Percentiles rank a stretch among this genome's conserved stretches.
phyloP scores from a whole-genome alignment of 768 basidiomycete genomes.

The Megacollybia marginata region DNA sequence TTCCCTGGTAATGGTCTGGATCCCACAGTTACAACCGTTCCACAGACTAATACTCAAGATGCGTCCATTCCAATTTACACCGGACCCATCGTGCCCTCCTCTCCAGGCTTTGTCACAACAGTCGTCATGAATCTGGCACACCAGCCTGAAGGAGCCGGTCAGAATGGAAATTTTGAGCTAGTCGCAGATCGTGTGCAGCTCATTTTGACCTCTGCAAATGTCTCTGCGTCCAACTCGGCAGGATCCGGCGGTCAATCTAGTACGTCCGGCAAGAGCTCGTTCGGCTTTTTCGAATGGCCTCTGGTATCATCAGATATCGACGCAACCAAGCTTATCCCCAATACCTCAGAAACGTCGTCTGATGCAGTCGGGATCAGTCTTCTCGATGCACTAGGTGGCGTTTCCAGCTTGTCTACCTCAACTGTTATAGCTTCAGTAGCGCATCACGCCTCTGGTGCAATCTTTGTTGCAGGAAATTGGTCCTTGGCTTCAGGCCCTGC shows the following conservation, averaged over 20 bases:
- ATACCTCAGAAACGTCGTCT: conserved; percentile 60
- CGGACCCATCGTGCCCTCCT: conserved; percentile 75
- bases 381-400: conserved; percentile 51
- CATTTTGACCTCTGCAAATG: conserved; percentile 56
- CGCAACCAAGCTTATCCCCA: conserved; percentile 56
- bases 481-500: conserved; percentile 47
- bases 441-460: conserved; percentile 55
- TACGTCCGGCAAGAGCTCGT: conserved; percentile 38
- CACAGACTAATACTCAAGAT: conserved; percentile 66
- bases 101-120: conserved; percentile 63
- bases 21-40: conserved; percentile 63
- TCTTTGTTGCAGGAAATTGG: conserved; percentile 79
- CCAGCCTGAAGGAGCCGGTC: conserved; percentile 53
- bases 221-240: conserved; percentile 21
- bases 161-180: conserved; percentile 65
- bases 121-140: conserved; percentile 70
- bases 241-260: conserved; percentile 23
- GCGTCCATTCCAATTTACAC: conserved; percentile 59
- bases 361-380: conserved; percentile 59
- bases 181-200: conserved; percentile 87
- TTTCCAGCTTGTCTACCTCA: conserved; percentile 25
- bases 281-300: conserved; percentile 91
- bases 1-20: conserved; percentile 65
- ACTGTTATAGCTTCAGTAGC: conserved; percentile 46
- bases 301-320: conserved; percentile 40